Conservation (phyloP, 768 basidiomycete species). For the Mycena metata region DNA sequence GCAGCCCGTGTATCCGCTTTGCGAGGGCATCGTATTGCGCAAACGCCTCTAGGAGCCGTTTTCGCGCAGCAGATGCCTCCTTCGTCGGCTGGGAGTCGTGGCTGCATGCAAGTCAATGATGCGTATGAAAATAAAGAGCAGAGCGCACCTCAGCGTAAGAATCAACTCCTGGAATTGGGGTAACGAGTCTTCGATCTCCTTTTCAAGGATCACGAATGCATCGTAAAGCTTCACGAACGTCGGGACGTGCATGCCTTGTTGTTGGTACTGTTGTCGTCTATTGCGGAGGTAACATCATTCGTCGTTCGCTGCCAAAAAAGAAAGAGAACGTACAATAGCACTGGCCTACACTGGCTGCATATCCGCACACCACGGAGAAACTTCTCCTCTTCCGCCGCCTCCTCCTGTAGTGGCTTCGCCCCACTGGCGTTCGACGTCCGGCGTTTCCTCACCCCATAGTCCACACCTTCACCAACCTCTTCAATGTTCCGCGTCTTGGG, state of each 20-base stretch:
- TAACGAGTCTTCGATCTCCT: constrained; percentile 89
- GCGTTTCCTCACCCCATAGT: constrained; percentile 81
- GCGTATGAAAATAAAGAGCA: neutral
- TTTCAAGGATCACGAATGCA: constrained; percentile 80
- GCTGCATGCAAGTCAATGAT: constrained; percentile 39
- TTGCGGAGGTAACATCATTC: constrained; percentile 24
- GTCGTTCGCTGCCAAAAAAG: neutral
- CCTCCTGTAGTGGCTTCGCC: constrained; percentile 54
- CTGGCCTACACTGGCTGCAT: constrained; percentile 86
- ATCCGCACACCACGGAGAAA: constrained; percentile 91
- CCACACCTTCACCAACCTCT: constrained; percentile 86
- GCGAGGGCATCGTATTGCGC: constrained; percentile 90
- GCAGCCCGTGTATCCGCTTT: constrained; percentile 85
- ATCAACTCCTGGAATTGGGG: constrained; percentile 92
- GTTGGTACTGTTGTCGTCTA: constrained; percentile 85
- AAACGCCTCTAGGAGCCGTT: constrained; percentile 87
- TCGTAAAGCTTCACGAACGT: constrained; percentile 79
- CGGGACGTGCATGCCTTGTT: constrained; percentile 71
- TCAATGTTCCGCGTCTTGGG: constrained; percentile 81
- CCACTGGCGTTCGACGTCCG: constrained; percentile 48
- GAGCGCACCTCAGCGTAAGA: constrained; percentile 71
- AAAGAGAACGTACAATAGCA: constrained; percentile 73
- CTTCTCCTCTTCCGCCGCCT: constrained; percentile 75
- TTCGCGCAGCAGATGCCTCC: constrained; percentile 79
- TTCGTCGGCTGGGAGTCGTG: constrained; percentile 68